Conservation (phyloP, 1,284 basidiomycete species). For the Tylopilus sp. region DNA sequence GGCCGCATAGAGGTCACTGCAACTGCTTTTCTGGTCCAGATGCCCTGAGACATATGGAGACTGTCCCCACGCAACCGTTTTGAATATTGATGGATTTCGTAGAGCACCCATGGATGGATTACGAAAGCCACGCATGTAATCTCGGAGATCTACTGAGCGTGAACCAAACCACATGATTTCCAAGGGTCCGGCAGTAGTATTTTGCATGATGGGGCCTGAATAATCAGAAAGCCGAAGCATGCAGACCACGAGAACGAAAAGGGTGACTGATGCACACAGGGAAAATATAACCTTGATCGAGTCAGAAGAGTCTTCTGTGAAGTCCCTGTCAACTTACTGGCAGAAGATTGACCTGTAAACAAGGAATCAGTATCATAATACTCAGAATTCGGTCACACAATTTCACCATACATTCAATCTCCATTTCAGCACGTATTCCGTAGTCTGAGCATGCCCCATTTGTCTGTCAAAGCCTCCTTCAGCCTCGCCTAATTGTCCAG, state of each 20-base stretch:
- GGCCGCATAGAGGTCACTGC: no score
- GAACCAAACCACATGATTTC: neutral
- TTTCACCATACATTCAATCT: neutral
- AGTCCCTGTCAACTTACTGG: neutral
- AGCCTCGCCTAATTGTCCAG: neutral
- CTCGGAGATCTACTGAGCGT: neutral
- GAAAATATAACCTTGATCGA: neutral
- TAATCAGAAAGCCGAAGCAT: neutral
- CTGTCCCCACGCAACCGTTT: no score
- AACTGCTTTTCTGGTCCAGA: no score
- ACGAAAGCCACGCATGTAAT: neutral
- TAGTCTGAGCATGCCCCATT: neutral
- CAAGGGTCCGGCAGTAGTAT: neutral
- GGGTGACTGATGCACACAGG: neutral
- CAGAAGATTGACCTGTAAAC: neutral
- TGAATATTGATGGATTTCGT: neutral
- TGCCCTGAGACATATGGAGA: no score
- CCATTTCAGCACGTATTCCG: neutral
- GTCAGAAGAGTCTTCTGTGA: neutral
- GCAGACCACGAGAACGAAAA: neutral
- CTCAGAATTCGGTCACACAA: neutral
- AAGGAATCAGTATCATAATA: neutral
- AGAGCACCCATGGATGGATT: neutral
- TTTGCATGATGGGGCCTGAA: no score
- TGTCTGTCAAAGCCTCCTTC: slow-evolving; percentile 3